Evolutionary conservation across 2,329 filamentous ascomycete genomes (phyloP).

Genomic region (Meredithiella fracta): DNA sequence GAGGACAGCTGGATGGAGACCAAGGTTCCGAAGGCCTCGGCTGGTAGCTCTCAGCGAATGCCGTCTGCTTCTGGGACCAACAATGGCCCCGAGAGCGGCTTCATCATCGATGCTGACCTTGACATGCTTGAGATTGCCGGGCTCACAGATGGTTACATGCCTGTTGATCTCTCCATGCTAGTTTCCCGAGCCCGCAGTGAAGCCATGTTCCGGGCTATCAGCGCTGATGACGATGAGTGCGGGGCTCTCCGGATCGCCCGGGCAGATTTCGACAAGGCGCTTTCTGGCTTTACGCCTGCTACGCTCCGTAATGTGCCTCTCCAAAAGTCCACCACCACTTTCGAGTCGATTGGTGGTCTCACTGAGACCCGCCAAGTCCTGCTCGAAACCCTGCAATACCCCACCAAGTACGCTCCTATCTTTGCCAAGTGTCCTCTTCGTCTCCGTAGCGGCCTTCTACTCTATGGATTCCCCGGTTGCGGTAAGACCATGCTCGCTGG

Average conservation of each 20-base stretch:
- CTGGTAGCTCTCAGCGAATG: slow-evolving; percentile 14
- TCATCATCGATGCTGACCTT: slow-evolving; percentile 57
- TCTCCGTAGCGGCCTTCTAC: slow-evolving; percentile 77
- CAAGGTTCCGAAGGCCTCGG: slow-evolving; percentile 29
- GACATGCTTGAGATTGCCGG: slow-evolving; percentile 89
- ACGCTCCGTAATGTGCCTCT: slow-evolving; percentile 88
- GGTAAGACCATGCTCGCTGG: slow-evolving; percentile 92
- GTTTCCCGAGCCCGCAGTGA: slow-evolving; percentile 81
- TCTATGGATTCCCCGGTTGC: slow-evolving; percentile 91
- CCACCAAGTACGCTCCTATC: slow-evolving; percentile 93
- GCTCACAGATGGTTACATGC: slow-evolving; percentile 95
- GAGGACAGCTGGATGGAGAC: slow-evolving; percentile 61
- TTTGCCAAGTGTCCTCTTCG: slow-evolving; percentile 91
- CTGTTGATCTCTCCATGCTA: slow-evolving; percentile 74
- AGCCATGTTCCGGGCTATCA: slow-evolving; percentile 71
- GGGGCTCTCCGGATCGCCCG: slow-evolving; percentile 46
- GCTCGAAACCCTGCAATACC: slow-evolving; percentile 88
- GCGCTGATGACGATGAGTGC: slow-evolving; percentile 30
- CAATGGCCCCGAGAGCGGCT: slow-evolving; percentile 34
- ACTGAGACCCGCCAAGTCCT: slow-evolving; percentile 76
- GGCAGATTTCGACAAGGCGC: slow-evolving; percentile 65
- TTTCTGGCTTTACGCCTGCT: slow-evolving; percentile 86
- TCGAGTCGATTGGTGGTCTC: slow-evolving; percentile 80
- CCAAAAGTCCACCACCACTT: slow-evolving; percentile 83
- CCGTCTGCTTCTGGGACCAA: slow-evolving; percentile 1